phyloP scores from a whole-genome alignment of 129 eudicot species.

The Tagetes erecta region DNA sequence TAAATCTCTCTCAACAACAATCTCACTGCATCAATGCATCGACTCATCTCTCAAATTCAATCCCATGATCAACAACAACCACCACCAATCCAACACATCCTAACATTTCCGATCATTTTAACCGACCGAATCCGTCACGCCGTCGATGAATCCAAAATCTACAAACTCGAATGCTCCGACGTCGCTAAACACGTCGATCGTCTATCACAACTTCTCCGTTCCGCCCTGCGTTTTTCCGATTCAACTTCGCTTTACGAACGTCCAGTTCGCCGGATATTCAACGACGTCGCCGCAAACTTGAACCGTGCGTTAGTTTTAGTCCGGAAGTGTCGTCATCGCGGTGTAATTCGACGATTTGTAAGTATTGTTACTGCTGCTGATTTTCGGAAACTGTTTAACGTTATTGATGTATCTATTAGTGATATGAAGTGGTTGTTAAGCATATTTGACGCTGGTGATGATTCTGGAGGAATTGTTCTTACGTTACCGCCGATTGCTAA shows the following conservation, averaged over 20 bases:
- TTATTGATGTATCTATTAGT: slow-evolving; percentile 47
- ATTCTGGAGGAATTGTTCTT: slow-evolving; percentile 25
- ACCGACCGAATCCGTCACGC: slow-evolving; percentile 52
- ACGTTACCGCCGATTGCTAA: slow-evolving; percentile 35
- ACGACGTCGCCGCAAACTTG: slow-evolving; percentile 18
- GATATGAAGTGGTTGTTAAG: slow-evolving; percentile 53
- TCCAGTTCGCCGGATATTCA: slow-evolving; percentile 31
- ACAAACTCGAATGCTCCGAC: slow-evolving; percentile 54
- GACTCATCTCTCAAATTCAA: not conserved
- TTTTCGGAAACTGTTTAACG: slow-evolving; percentile 25
- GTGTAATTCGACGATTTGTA: slow-evolving; percentile 27
- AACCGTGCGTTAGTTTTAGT: slow-evolving; percentile 17
- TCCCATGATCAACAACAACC: slow-evolving; percentile 13
- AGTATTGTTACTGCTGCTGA: slow-evolving; percentile 18
- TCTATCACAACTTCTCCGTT: slow-evolving; percentile 30
- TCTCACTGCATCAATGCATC: no score
- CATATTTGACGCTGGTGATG: slow-evolving; percentile 21
- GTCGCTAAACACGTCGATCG: slow-evolving; percentile 34
- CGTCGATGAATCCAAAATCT: slow-evolving; percentile 38
- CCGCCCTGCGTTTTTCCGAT: slow-evolving; percentile 18
- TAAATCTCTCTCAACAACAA: no score
- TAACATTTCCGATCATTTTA: slow-evolving; percentile 47
- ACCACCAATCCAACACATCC: slow-evolving; percentile 38
- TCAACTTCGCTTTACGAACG: slow-evolving; percentile 33
- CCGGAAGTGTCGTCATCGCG: slow-evolving; percentile 36